Conservation (phyloP, 495 filamentous ascomycete species). For the Staphylotrichum longicolle region DNA sequence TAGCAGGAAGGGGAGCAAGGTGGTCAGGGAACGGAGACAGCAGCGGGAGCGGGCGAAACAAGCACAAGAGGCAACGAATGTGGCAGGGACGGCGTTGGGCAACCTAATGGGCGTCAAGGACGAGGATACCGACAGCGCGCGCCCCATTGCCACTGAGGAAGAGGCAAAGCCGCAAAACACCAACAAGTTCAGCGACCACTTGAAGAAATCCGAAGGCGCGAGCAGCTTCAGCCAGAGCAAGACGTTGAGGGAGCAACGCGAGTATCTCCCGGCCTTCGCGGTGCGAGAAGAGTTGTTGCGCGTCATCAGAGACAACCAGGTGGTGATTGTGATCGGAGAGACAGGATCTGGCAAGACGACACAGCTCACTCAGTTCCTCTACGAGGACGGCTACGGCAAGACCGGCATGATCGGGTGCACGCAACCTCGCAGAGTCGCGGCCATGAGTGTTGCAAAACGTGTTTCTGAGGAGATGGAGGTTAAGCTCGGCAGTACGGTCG, state of each 20-base stretch:
- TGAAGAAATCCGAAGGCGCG: constrained; percentile 86
- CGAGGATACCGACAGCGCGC: constrained; percentile 87
- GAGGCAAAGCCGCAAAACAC: constrained; percentile 46
- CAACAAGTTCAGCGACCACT: constrained; percentile 85
- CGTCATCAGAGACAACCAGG: constrained; percentile 95
- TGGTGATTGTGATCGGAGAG: constrained; percentile 93
- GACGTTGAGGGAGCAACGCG: constrained; percentile 83
- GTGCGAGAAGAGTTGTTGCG: constrained; percentile 93
- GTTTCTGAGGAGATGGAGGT: constrained; percentile 99
- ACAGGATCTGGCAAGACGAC: constrained; percentile 97
- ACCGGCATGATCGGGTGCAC: constrained; percentile 91
- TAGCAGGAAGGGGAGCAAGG: constrained; percentile 89
- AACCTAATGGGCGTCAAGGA: constrained; percentile 95
- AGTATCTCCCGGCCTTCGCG: constrained; percentile 94
- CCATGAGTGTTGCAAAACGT: constrained; percentile 98
- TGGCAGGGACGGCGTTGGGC: constrained; percentile 87
- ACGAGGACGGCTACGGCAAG: constrained; percentile 89
- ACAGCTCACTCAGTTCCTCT: constrained; percentile 91
- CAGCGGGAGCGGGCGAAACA: constrained; percentile 93
- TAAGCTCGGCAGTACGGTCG: constrained; percentile 81
- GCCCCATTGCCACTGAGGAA: constrained; percentile 71
- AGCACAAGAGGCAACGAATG: constrained; percentile 90
- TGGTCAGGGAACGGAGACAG: constrained; percentile 86
- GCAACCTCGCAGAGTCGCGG: constrained; percentile 90
- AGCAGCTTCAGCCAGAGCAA: constrained; percentile 94